These are phyloP conservation scores for Hermanozyma aechmeae DNA, from an alignment of 805 yeast genomes.

Conservation along the genomic window DNA sequence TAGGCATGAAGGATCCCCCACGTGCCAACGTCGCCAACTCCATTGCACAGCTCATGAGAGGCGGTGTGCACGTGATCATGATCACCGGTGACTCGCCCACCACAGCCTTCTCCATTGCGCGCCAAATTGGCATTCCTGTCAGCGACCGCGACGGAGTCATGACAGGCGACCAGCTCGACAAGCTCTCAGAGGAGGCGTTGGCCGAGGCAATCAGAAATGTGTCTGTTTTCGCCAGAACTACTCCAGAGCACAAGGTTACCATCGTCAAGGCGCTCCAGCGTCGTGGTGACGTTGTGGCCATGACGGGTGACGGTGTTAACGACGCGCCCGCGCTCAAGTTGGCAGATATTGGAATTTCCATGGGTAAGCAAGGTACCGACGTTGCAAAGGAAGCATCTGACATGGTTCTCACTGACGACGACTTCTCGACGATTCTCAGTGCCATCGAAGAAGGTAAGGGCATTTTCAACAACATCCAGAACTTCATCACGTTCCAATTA, in stretches of 20 bases:
- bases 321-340: slow-evolving; percentile 97
- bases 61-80: slow-evolving; percentile 98
- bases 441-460: slow-evolving; percentile 99
- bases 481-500: slow-evolving; percentile 87
- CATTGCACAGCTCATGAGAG: slow-evolving; percentile 66
- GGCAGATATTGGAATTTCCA: slow-evolving; percentile 93
- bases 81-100: slow-evolving; percentile 91
- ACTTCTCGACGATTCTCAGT: slow-evolving; percentile 83
- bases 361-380: slow-evolving; percentile 93
- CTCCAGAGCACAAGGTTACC: slow-evolving; percentile 87
- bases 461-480: slow-evolving; percentile 90
- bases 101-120: slow-evolving; percentile 79
- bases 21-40: slow-evolving; percentile 76
- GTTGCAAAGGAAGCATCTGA: slow-evolving; percentile 98
- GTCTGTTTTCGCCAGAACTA: slow-evolving; percentile 87
- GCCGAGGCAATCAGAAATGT: slow-evolving; percentile 73
- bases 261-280: slow-evolving; percentile 84
- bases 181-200: slow-evolving; percentile 61
- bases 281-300: slow-evolving; percentile 92
- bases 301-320: slow-evolving; percentile 99
- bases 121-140: slow-evolving; percentile 82
- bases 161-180: slow-evolving; percentile 77
- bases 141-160: slow-evolving; percentile 59
- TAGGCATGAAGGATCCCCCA: slow-evolving; percentile 98
- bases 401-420: slow-evolving; percentile 95